A percentile compares a stretch with the other conserved stretches of the same genome.
Evolutionary conservation across 2,329 filamentous ascomycete species (phyloP).

Genomic region (Colletotrichum sp.): DNA sequence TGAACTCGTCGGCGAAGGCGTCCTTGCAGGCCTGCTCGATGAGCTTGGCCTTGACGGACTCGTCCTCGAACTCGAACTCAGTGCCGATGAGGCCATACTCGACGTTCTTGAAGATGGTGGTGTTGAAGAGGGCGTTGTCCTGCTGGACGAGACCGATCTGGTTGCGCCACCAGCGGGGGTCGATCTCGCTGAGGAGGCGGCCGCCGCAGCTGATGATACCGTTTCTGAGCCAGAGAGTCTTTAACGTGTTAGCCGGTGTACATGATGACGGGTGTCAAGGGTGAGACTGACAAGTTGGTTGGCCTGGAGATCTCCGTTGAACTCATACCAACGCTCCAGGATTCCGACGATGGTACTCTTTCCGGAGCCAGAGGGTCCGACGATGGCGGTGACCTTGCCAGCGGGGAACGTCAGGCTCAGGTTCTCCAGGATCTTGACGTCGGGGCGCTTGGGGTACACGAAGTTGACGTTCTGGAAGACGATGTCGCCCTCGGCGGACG

Average conservation of each 20-base stretch:
- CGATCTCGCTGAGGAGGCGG: conserved; percentile 67
- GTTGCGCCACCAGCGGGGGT: conserved; percentile 88
- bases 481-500: conserved; percentile 58
- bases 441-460: conserved; percentile 38
- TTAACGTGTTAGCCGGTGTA: conserved; percentile 57
- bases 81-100: conserved; percentile 46
- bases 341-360: conserved; percentile 45
- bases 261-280: conserved; percentile 78
- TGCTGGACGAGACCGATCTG: conserved; percentile 93
- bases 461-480: conserved; percentile 35
- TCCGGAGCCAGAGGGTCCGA: conserved; percentile 41
- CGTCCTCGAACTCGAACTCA: conserved; percentile 39
- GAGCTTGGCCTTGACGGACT: conserved; percentile 43
- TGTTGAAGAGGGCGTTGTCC: conserved; percentile 53
- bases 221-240: conserved; percentile 41
- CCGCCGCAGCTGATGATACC: conserved; percentile 15
- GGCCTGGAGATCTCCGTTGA: conserved; percentile 9
- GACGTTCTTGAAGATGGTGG: conserved; percentile 58
- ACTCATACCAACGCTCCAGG: conserved; percentile 43
- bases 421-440: conserved; percentile 35
- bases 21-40: conserved; percentile 54
- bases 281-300: conserved; percentile 33
- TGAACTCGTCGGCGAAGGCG: conserved; percentile 59
- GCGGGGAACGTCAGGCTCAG: conserved; percentile 38
- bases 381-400: conserved; percentile 33